Conservation (phyloP, 106 monocot genomes). For the Phalaenopsis equestris region DNA sequence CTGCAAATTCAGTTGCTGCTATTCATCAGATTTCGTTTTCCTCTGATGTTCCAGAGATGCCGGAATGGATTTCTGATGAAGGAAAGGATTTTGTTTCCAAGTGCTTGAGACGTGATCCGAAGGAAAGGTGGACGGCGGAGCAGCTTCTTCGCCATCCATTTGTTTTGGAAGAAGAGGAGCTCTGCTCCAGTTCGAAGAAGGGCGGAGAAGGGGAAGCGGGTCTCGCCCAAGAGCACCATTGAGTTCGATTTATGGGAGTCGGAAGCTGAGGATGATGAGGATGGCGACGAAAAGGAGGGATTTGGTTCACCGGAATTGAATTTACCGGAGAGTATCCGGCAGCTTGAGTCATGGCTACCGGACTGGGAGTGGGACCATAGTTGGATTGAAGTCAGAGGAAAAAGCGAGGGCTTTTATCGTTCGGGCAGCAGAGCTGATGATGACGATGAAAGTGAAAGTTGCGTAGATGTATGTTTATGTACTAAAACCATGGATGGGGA, state of each 20-base stretch:
- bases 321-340: neutral
- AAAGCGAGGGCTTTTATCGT: too few species aligned
- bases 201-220: neutral
- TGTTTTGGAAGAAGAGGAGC: conserved; percentile 7
- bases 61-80: conserved; percentile 22
- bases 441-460: too few species aligned
- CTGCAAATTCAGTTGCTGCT: conserved; percentile 15
- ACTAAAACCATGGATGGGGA: too few species aligned
- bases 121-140: conserved; percentile 40
- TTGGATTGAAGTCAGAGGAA: neutral
- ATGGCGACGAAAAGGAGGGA: neutral
- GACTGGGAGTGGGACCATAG: neutral
- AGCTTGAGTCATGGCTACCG: neutral
- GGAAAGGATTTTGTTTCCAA: conserved; percentile 50
- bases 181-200: neutral
- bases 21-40: conserved; percentile 36
- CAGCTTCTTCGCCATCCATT: conserved; percentile 49
- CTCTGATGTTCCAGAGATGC: conserved; percentile 30
- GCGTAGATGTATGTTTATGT: too few species aligned
- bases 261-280: neutral
- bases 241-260: neutral
- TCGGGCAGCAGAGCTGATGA: too few species aligned
- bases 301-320: neutral
- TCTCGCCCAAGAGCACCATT: neutral
- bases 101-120: conserved; percentile 38